Conservation (phyloP, 2,329 filamentous ascomycete genomes). For the Pseudogymnoascus sp. region DNA sequence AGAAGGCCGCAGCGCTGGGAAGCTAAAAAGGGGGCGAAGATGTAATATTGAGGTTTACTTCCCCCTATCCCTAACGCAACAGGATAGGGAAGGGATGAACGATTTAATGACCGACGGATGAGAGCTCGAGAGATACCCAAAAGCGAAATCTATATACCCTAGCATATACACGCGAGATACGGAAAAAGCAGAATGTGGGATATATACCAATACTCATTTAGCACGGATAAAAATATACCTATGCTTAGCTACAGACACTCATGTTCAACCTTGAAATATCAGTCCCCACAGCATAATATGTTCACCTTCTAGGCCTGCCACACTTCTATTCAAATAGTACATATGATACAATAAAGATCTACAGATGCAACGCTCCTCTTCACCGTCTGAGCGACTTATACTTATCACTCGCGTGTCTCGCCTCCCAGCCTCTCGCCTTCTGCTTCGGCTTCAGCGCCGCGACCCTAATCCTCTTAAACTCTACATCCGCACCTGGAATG, state of each 20-base stretch:
- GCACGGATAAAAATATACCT: background rate
- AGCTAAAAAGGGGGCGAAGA: background rate
- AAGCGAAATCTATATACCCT: background rate
- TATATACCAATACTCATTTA: background rate
- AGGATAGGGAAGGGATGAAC: background rate
- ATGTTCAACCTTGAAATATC: background rate
- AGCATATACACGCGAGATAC: background rate
- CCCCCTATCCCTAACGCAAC: background rate
- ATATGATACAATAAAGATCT: slow-evolving; percentile 8
- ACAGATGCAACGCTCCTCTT: background rate
- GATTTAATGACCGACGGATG: background rate
- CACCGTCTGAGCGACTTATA: slow-evolving; percentile 42
- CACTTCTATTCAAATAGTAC: slow-evolving; percentile 6
- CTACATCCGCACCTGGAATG: slow-evolving; percentile 67
- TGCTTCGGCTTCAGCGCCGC: slow-evolving; percentile 55
- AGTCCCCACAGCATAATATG: background rate
- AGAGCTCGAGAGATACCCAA: background rate
- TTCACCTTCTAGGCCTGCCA: background rate
- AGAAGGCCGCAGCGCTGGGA: background rate
- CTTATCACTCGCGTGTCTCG: slow-evolving; percentile 56
- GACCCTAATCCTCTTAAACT: slow-evolving; percentile 74
- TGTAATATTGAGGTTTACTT: background rate
- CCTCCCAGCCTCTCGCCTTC: slow-evolving; percentile 57
- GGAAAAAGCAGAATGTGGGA: background rate
- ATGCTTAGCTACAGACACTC: background rate